Percentiles rank a stretch among this genome's conserved stretches.
phyloP scores from a whole-genome alignment of 1,284 basidiomycete genomes.

The Lignosus rhinocerotis region DNA sequence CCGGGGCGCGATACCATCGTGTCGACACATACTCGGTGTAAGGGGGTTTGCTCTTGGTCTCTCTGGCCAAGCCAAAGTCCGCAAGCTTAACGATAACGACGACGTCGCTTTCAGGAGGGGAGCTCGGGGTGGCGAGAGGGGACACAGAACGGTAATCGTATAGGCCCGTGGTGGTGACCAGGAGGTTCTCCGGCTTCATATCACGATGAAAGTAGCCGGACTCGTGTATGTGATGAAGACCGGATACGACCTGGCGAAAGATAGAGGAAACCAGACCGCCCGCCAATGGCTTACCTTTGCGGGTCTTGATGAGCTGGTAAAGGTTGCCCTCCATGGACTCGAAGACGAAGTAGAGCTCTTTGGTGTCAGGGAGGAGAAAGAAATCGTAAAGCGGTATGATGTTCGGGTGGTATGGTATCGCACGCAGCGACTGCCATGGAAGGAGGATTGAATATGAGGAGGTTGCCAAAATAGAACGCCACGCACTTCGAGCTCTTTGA shows the following conservation, averaged over 20 bases:
- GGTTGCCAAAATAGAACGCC: constrained; percentile 18
- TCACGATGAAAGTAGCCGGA: constrained; percentile 98
- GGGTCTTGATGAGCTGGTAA: constrained; percentile 97
- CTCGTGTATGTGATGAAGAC: constrained; percentile 90
- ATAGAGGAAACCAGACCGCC: constrained; percentile 95
- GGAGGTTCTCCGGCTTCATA: constrained; percentile 99
- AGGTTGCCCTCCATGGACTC: constrained; percentile 99
- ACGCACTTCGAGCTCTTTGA: constrained; percentile 94
- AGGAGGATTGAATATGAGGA: constrained; percentile 17
- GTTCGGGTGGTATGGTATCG: constrained; percentile 93
- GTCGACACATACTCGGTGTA: constrained; percentile 99
- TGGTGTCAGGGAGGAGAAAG: constrained; percentile 90
- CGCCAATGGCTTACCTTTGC: constrained; percentile 91
- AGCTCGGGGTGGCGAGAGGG: constrained; percentile 55
- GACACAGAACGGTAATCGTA: constrained; percentile 89
- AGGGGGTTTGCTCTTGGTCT: constrained; percentile 86
- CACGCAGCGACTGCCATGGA: constrained; percentile 77
- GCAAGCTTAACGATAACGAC: constrained; percentile 97
- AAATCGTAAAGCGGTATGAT: constrained; percentile 99
- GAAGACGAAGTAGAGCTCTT: constrained; percentile 99
- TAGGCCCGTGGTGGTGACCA: constrained; percentile 98
- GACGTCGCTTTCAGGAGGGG: constrained; percentile 86
- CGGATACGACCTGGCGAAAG: constrained; percentile 89
- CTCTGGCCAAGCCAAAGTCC: constrained; percentile 96
- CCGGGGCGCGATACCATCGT: constrained; percentile 98